Evolutionary conservation across 2,329 filamentous ascomycete genomes (phyloP).

Genomic region (Coniella lustricola): DNA sequence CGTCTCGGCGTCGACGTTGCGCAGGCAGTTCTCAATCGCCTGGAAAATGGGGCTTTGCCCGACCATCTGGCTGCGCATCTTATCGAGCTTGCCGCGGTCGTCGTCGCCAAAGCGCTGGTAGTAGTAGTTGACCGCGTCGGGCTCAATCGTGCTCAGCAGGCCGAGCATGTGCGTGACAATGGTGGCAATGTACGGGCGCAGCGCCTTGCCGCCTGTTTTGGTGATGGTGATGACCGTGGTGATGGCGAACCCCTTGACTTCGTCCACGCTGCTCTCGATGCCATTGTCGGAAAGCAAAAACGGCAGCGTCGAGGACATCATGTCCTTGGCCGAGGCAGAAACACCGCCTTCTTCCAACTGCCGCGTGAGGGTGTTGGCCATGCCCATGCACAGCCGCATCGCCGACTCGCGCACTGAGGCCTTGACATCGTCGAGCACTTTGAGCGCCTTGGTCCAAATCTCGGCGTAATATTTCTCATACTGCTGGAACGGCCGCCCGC

Average conservation of each 20-base stretch:
- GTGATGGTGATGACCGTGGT: slow-evolving; percentile 79
- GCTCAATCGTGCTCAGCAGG: slow-evolving; percentile 80
- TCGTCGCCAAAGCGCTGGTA: slow-evolving; percentile 85
- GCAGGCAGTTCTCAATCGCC: slow-evolving; percentile 81
- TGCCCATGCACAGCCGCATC: slow-evolving; percentile 69
- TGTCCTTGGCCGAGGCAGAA: slow-evolving; percentile 62
- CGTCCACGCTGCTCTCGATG: slow-evolving; percentile 79
- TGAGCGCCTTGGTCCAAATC: slow-evolving; percentile 81
- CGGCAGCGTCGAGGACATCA: slow-evolving; percentile 81
- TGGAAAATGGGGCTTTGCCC: slow-evolving; percentile 86
- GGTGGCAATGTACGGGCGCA: slow-evolving; percentile 73
- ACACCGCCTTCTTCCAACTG: slow-evolving; percentile 74
- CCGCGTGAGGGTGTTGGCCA: slow-evolving; percentile 80
- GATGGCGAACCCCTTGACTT: slow-evolving; percentile 79
- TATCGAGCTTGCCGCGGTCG: slow-evolving; percentile 84
- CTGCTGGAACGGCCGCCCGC: slow-evolving; percentile 65
- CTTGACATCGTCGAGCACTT: slow-evolving; percentile 94
- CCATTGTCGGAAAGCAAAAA: slow-evolving; percentile 86
- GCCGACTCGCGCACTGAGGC: slow-evolving; percentile 78
- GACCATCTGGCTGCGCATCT: slow-evolving; percentile 72
- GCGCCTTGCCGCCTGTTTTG: slow-evolving; percentile 74
- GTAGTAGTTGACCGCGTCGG: slow-evolving; percentile 82
- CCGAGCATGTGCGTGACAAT: slow-evolving; percentile 77
- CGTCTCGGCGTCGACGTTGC: slow-evolving; percentile 70
- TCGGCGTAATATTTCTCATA: slow-evolving; percentile 81